Evolutionary conservation across 129 eudicot genomes (phyloP).

Genomic region (Calendula officinalis): DNA sequence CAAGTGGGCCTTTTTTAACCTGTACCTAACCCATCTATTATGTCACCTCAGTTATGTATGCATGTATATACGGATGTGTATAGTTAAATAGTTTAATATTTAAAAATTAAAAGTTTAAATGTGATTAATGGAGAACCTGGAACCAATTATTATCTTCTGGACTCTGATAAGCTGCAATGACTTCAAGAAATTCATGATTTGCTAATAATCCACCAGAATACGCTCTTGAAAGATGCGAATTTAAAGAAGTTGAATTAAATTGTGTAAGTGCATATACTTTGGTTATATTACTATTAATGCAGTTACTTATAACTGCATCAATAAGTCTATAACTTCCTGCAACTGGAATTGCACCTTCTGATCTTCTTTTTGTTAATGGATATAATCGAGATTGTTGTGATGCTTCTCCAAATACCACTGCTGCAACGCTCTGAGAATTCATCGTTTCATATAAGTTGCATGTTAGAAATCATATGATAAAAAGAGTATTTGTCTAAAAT

Average conservation of each 20-base stretch:
- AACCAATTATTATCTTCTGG: conserved; percentile 74
- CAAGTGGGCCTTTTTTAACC: no score
- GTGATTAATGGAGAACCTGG: conserved; percentile 51
- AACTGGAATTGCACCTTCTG: conserved; percentile 89
- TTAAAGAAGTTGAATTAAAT: conserved; percentile 83
- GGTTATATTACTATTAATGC: conserved; percentile 79
- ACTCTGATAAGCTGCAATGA: conserved; percentile 93
- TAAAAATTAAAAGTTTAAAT: background rate
- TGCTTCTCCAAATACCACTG: conserved; percentile 84
- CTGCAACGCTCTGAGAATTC: conserved; percentile 96
- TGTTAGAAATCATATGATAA: no score
- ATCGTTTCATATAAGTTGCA: no score
- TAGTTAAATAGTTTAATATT: background rate
- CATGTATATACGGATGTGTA: background rate
- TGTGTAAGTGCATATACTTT: conserved; percentile 91
- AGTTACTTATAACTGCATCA: conserved; percentile 89
- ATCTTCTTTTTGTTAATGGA: conserved; percentile 87
- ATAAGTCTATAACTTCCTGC: conserved; percentile 92
- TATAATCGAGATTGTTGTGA: conserved; percentile 53
- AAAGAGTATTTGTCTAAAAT: no score
- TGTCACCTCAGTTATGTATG: background rate
- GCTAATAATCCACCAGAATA: conserved; percentile 70
- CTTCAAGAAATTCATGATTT: conserved; percentile 74
- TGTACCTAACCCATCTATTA: no score
- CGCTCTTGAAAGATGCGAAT: conserved; percentile 87